Conservation (phyloP, 805 yeast genomes). For the Komagataella phaffii region DNA sequence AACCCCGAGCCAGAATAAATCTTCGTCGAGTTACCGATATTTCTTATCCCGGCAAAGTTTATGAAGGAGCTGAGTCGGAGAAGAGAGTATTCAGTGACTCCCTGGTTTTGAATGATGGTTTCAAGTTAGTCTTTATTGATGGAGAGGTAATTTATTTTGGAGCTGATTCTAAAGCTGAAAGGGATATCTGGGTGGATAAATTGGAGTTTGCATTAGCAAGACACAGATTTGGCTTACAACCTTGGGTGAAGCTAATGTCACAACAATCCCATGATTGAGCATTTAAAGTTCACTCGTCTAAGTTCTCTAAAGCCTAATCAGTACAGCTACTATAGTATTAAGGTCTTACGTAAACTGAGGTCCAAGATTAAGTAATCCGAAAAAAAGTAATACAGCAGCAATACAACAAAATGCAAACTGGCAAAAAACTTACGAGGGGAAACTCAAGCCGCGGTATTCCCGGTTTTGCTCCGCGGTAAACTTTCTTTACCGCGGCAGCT, state of each 20-base stretch:
- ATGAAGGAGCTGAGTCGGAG: conserved; percentile 10
- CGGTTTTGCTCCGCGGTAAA: too few relatives aligned
- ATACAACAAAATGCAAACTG: too few relatives aligned
- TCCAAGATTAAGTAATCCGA: too few relatives aligned
- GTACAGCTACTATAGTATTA: too few relatives aligned
- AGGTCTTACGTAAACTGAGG: too few relatives aligned
- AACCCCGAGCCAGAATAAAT: conserved; percentile 66
- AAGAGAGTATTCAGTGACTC: conserved; percentile 52
- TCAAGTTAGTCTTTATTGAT: conserved; percentile 62
- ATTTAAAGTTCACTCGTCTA: too few relatives aligned
- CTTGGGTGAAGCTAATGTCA: conserved; percentile 21
- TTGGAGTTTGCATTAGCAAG: conserved; percentile 40
- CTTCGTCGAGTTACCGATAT: conserved; percentile 51
- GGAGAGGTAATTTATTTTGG: conserved; percentile 77
- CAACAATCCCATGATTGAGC: neutral
- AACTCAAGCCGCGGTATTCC: too few relatives aligned
- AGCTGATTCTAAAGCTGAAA: conserved; percentile 58
- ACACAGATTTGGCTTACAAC: conserved; percentile 18
- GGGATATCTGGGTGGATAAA: conserved; percentile 48
- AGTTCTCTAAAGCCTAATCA: too few relatives aligned
- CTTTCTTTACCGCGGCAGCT: neutral
- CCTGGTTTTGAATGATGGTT: conserved; percentile 54
- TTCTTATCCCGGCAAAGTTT: conserved; percentile 24
- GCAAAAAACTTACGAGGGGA: too few relatives aligned
- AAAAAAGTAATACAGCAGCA: too few relatives aligned